phyloP scores from a whole-genome alignment of 2,329 filamentous ascomycete genomes.

The Sporothrix pseudoabietina region DNA sequence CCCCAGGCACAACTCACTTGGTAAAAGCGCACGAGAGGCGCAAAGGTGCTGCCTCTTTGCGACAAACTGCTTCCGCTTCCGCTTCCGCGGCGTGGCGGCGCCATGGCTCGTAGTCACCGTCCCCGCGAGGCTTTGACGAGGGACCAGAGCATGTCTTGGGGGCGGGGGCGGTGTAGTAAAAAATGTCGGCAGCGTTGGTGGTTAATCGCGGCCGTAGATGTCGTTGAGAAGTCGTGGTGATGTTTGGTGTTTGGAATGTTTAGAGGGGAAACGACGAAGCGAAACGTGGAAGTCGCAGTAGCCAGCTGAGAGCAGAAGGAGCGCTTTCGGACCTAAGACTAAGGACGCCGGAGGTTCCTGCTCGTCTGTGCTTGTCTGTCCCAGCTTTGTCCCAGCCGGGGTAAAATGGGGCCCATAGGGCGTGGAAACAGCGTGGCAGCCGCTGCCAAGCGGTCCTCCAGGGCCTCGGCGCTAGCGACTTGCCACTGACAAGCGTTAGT shows the following conservation, averaged over 20 bases:
- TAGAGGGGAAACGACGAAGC: background rate
- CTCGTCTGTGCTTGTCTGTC: too few species aligned
- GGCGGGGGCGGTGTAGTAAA: too few species aligned
- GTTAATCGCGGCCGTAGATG: slow-evolving; percentile 10
- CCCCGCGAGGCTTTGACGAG: slow-evolving; percentile 44
- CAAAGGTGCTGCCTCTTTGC: slow-evolving; percentile 37
- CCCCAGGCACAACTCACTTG: slow-evolving; percentile 42
- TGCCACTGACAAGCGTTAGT: background rate
- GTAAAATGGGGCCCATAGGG: slow-evolving; percentile 1
- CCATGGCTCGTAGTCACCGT: slow-evolving; percentile 51
- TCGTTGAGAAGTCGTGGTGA: background rate
- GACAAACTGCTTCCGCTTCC: background rate
- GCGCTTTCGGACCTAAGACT: slow-evolving; percentile 3
- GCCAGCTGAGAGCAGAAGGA: background rate
- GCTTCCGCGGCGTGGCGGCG: slow-evolving; percentile 37
- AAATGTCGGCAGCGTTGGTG: background rate
- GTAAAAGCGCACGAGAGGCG: slow-evolving; percentile 50
- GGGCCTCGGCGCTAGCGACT: background rate
- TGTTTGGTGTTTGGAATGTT: background rate
- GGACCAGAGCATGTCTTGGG: slow-evolving; percentile 44
- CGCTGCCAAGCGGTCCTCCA: background rate
- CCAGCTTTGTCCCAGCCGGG: background rate
- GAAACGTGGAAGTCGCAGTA: background rate
- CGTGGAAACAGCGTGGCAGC: background rate
- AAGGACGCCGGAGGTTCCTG: background rate